Evolutionary conservation across 495 filamentous ascomycete genomes (phyloP).

Genomic region (Talaromyces proteolyticus): DNA sequence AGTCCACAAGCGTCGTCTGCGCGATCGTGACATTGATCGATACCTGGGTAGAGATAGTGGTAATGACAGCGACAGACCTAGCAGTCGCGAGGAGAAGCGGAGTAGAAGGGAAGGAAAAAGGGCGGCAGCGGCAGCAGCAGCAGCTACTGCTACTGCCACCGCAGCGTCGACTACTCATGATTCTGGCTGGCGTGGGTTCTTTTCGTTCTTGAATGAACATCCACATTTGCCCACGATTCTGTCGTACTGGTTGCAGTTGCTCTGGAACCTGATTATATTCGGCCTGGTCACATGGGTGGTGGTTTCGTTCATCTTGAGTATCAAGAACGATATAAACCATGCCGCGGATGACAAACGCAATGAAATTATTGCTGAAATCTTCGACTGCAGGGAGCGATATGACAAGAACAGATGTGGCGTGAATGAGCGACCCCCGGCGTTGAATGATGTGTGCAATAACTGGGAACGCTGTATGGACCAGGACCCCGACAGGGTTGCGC

Average conservation of each 20-base stretch:
- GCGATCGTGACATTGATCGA: constrained; percentile 38
- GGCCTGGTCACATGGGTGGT: constrained; percentile 62
- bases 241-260: constrained; percentile 76
- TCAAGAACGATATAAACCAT: constrained; percentile 70
- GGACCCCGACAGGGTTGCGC: constrained; percentile 58
- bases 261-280: constrained; percentile 71
- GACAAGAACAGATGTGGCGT: constrained; percentile 65
- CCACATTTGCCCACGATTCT: constrained; percentile 82
- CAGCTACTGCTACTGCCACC: too few species aligned
- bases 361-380: constrained; percentile 66
- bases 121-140: constrained; percentile 9
- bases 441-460: constrained; percentile 64
- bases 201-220: constrained; percentile 67
- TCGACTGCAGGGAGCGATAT: constrained; percentile 62
- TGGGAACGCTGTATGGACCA: constrained; percentile 86
- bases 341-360: constrained; percentile 57
- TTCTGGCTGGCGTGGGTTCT: constrained; percentile 49
- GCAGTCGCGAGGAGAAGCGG: constrained; percentile 29
- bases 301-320: constrained; percentile 60
- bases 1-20: constrained; percentile 48
- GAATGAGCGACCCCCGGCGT: constrained; percentile 58
- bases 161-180: too few species aligned
- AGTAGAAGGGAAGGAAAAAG: constrained; percentile 7
- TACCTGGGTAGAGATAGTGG: constrained; percentile 44
- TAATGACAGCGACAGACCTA: constrained; percentile 53